These are phyloP conservation scores for Penicillium sp. DNA, from an alignment of 2,329 filamentous ascomycete genomes.

Conservation along the genomic window DNA sequence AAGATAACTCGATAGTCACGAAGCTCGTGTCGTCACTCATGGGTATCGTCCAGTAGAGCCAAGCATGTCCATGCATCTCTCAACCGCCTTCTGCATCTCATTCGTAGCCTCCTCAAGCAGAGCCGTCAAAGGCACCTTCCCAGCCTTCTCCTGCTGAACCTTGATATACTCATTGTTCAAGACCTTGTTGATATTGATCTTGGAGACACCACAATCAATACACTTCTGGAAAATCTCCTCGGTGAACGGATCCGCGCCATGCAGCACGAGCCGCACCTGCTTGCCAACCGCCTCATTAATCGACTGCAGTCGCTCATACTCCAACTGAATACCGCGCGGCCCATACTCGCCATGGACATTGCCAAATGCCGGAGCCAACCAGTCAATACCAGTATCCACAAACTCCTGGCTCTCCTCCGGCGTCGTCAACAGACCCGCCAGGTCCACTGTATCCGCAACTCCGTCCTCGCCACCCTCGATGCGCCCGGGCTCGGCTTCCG, in stretches of 20 bases:
- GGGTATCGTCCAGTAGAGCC: conserved; percentile 42
- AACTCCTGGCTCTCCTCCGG: conserved; percentile 71
- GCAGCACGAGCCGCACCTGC: conserved; percentile 57
- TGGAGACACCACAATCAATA: conserved; percentile 57
- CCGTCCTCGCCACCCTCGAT: conserved; percentile 77
- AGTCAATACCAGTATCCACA: conserved; percentile 70
- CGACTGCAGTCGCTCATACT: conserved; percentile 57
- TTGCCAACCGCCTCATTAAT: conserved; percentile 54
- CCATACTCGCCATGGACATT: conserved; percentile 77
- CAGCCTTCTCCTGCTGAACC: conserved; percentile 53
- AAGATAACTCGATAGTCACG: neutral
- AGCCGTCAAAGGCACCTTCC: conserved; percentile 54
- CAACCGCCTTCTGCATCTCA: conserved; percentile 58
- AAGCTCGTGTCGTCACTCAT: conserved; percentile 6
- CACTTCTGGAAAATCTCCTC: conserved; percentile 58
- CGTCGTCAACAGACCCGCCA: conserved; percentile 67
- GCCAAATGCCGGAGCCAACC: conserved; percentile 73
- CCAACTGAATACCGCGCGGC: conserved; percentile 62
- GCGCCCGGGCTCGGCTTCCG: conserved; percentile 70
- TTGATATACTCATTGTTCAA: conserved; percentile 55
- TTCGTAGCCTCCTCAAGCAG: conserved; percentile 58
- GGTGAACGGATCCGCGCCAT: conserved; percentile 61
- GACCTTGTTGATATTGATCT: conserved; percentile 63
- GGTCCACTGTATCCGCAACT: conserved; percentile 65
- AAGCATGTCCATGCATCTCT: conserved; percentile 58